Percentiles rank a stretch among this genome's conserved stretches.
Conservation (phyloP, 2,329 filamentous ascomycete genomes). For the Gnomoniopsis smithogilvyi region DNA sequence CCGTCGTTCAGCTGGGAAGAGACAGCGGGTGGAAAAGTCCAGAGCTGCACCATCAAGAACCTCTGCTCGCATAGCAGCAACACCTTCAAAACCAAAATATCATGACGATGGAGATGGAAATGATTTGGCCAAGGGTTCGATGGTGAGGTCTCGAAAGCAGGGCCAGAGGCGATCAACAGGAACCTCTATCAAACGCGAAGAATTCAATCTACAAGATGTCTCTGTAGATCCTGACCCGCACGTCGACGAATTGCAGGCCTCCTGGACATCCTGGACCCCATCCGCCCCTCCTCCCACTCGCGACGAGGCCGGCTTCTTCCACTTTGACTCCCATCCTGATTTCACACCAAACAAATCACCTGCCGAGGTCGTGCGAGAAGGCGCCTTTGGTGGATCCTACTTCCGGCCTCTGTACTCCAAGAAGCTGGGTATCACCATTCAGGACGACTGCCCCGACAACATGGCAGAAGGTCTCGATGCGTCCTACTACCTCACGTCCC, state of each 20-base stretch:
- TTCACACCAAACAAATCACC: conserved; percentile 54
- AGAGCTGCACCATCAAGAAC: conserved; percentile 34
- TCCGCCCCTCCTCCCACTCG: conserved; percentile 36
- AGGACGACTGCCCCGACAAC: conserved; percentile 42
- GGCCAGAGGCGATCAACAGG: neutral
- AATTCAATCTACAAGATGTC: neutral
- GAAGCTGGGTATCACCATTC: conserved; percentile 36
- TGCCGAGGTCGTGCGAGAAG: conserved; percentile 47
- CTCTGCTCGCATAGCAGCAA: conserved; percentile 45
- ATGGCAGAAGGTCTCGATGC: conserved; percentile 41
- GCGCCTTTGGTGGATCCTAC: conserved; percentile 50
- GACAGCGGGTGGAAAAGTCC: neutral
- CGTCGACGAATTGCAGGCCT: conserved; percentile 23
- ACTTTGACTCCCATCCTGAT: conserved; percentile 39
- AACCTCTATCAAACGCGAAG: neutral
- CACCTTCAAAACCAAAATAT: conserved; percentile 31
- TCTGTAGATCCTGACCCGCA: conserved; percentile 4
- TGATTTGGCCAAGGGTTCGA: neutral
- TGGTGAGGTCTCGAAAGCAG: neutral
- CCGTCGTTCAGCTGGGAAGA: neutral
- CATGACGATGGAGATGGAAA: conserved; percentile 29
- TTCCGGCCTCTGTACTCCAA: conserved; percentile 45
- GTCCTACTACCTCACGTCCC: conserved; percentile 34
- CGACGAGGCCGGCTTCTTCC: conserved; percentile 38
- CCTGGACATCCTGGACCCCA: conserved; percentile 43